A percentile compares a stretch with the other conserved stretches of the same genome.
Evolutionary conservation across 352 stramenopile genomes (phyloP).

Genomic region (Pythium brassicae): DNA sequence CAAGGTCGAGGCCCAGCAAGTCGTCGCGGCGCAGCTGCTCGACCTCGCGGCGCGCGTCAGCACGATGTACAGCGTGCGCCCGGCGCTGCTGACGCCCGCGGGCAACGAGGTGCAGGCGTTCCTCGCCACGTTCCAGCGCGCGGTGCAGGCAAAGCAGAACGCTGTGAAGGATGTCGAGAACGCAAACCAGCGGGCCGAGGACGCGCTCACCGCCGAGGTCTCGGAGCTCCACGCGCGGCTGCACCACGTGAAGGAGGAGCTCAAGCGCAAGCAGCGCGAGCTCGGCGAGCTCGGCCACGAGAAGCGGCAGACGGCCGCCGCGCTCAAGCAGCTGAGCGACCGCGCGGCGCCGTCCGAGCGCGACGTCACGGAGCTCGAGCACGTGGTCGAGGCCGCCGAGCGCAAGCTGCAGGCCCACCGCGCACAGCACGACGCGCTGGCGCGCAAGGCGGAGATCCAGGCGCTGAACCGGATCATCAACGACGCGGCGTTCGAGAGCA

Average conservation of each 20-base stretch:
- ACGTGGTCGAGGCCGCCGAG: conserved; percentile 39
- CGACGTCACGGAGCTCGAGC: conserved; percentile 45
- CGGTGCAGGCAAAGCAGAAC: conserved; percentile 40
- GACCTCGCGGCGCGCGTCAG: conserved; percentile 34
- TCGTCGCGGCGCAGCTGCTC: conserved; percentile 34
- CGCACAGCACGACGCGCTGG: conserved; percentile 28
- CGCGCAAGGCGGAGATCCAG: conserved; percentile 44
- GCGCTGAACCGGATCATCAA: conserved; percentile 34
- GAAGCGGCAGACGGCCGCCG: conserved; percentile 31
- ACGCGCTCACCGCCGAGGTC: conserved; percentile 40
- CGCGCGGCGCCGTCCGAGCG: conserved; percentile 35
- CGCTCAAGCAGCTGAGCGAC: conserved; percentile 37
- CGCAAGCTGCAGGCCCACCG: conserved; percentile 38
- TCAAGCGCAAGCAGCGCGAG: conserved; percentile 39
- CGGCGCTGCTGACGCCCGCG: conserved; percentile 44
- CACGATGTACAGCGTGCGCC: conserved; percentile 57
- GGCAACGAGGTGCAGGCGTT: conserved; percentile 52
- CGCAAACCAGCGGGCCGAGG: conserved; percentile 36
- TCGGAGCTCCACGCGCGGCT: conserved; percentile 47
- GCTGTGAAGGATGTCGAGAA: conserved; percentile 30
- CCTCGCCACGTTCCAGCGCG: conserved; percentile 34
- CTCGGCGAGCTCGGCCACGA: conserved; percentile 35
- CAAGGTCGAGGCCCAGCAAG: conserved; percentile 43
- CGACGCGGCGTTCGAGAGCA: conserved; percentile 38
- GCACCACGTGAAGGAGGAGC: conserved; percentile 41